Evolutionary conservation across 345 rosid species (phyloP), one percentile per base, ranked within the genome.

Genomic region (Trapa bicornis): DNA sequence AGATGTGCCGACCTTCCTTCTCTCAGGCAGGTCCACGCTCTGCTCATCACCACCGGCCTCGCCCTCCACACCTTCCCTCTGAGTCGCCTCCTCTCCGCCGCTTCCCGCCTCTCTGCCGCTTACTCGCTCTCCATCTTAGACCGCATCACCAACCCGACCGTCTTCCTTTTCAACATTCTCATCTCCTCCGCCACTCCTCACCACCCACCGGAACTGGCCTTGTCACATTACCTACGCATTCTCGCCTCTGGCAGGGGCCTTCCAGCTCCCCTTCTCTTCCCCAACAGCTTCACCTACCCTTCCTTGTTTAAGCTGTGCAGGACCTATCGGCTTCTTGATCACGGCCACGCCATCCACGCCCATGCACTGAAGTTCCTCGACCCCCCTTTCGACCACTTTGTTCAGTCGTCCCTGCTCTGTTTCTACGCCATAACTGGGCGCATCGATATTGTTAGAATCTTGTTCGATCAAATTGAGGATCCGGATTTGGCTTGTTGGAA

Each of bases 401-500:
- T 86, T 72, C 77, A 72, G 52, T 81, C 90, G 60, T 73, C 87
- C 4, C 70, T 89, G 80, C 72, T 89, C 37, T 76, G 78, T 65
- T 85, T 84, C 68, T 82, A 88, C 36, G 87, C 83, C 13, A 79
- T 71, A 61, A 73, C 68, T 60, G 89, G 87, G 64, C 72, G 72
- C 64, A 67, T 86, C 74, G 75, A 71, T 56, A 75, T 66, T 60
- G 89, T 90, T 65, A 75, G 85, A 33, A 68, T 66, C 56, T 5
- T 89, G 72, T 89, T 89, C 61, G 75, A 80, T 68, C 84, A 73
- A 63, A 86, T 85, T 57, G 62, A 53, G 13, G 68, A 60, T 54
- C 92, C 89, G 4, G 87, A 89, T 83, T 82, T 85, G 67, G 83
- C 86, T 22, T 71, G 80, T 1, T 86, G 96, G 89, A 89, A 89